Conservation (phyloP, 768 basidiomycete genomes). For the Russula sp. region DNA sequence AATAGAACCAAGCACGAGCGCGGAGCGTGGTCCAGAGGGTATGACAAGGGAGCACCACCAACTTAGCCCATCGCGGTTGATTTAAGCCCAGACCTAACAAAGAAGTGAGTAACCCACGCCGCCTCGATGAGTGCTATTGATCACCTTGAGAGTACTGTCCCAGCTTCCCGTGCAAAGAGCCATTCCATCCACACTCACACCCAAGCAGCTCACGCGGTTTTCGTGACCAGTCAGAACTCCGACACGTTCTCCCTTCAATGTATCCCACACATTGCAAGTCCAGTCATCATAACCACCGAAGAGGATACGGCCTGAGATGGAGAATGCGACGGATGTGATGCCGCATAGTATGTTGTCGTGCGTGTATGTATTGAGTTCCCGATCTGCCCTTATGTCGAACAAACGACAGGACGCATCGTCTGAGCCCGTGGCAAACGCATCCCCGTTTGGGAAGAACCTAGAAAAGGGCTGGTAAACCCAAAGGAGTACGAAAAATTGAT, state of each 20-base stretch:
- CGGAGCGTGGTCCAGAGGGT: conserved; percentile 19
- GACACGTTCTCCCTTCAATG: conserved; percentile 95
- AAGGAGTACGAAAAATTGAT: conserved; percentile 1
- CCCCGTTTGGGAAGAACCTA: conserved; percentile 99
- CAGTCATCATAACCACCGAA: conserved; percentile 99
- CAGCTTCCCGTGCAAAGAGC: conserved; percentile 97
- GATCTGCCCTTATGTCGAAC: conserved; percentile 96
- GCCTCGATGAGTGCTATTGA: background rate
- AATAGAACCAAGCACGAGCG: conserved; percentile 17
- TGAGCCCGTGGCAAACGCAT: conserved; percentile 97
- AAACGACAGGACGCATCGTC: conserved; percentile 98
- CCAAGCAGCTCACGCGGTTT: conserved; percentile 95
- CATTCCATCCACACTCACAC: conserved; percentile 95
- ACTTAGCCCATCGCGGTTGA: conserved; percentile 11
- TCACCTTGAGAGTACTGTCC: conserved; percentile 96
- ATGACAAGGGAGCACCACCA: conserved; percentile 11
- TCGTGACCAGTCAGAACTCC: conserved; percentile 97
- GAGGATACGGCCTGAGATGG: conserved; percentile 92
- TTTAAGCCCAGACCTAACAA: conserved; percentile 80
- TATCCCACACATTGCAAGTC: conserved; percentile 99
- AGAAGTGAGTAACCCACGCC: conserved; percentile 9
- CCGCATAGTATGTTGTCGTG: conserved; percentile 99
- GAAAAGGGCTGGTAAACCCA: conserved; percentile 11
- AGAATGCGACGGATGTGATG: conserved; percentile 98
- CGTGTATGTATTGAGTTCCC: conserved; percentile 93